Base-by-base conservation (phyloP, 2,329 filamentous ascomycete species). In the Lecanosticta acicola region DNA sequence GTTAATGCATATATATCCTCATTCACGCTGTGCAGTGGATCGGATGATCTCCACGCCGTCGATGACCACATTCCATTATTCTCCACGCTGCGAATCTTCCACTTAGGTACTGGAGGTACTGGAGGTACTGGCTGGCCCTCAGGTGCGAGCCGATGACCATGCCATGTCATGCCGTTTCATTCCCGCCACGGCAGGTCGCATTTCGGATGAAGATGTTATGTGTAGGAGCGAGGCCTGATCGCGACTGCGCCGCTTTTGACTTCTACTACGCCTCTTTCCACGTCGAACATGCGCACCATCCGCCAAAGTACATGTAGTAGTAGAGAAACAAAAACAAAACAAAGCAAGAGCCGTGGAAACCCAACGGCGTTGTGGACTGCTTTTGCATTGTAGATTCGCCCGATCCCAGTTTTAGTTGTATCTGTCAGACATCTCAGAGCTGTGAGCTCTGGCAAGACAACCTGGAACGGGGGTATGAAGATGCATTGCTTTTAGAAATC, bases 241-340 rank as follows among this genome's bases (percentile, higher is more conserved):
- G 76, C 75, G 19, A 80, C 74, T 63, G 84, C 87, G 45, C 77
- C 67, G 59, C 75, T 83, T 56, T 80, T 75, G 8, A 76, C 76
- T 63, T 77, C 74, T 54, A 77, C 79, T 4, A 67, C 62, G 41
- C 79, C 71, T 47, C 76, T 75, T 3, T 64, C 71, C 3, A 79
- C 65, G 4, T 59, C n/a, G 61, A 38, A 79, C 63, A 49, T 79
- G 76, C 7, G 64, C 54, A 1, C 68, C 68, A 51, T 79, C 76
- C 75, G 79, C 78, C 0, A 76, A 79, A 51, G 79, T 47, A 43
- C 20, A 16, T n/a, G n/a, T 2, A 33, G 10, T 10, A 26, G 29
- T 37, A 33, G 5, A n/a, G n/a, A n/a, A n/a, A n/a, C n/a, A n/a
- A n/a, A n/a, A n/a, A n/a, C n/a, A n/a, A n/a, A n/a, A n/a, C n/a